These are phyloP conservation scores for Paecilomyces dactylethromorphus DNA, from an alignment of 2,329 filamentous ascomycete species.

Conservation along the genomic window DNA sequence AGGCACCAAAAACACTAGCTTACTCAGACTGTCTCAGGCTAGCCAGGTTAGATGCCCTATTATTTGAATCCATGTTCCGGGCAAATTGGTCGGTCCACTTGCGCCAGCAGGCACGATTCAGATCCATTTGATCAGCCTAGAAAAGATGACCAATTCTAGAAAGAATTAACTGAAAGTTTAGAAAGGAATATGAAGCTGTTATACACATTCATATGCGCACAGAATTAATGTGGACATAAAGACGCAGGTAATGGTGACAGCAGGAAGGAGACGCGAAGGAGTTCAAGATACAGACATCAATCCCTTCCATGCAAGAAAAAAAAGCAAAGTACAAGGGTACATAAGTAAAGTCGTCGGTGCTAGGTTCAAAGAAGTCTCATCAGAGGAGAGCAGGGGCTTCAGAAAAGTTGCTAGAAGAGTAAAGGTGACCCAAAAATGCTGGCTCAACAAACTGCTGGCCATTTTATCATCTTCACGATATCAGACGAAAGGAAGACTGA, in stretches of 20 bases:
- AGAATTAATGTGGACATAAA: neutral
- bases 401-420: neutral
- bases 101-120: neutral
- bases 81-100: neutral
- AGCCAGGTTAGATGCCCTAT: neutral
- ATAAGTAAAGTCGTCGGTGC: neutral
- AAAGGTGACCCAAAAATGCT: neutral
- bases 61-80: neutral
- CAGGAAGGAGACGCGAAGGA: slow-evolving; percentile 2
- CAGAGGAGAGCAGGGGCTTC: neutral
- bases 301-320: neutral
- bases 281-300: neutral
- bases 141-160: neutral
- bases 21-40: neutral
- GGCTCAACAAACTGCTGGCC: neutral
- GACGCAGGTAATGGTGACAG: slow-evolving; percentile 1
- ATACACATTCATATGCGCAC: slow-evolving; percentile 12
- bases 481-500: neutral
- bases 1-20: neutral
- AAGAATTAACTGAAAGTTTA: neutral
- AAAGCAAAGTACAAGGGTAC: slow-evolving; percentile 2
- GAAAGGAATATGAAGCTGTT: slow-evolving; percentile 6
- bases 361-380: neutral
- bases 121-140: neutral
- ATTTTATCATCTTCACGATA: neutral